Evolutionary conservation across 441 rosid species (phyloP), one percentile per base, ranked within the genome.

Genomic region (Corymbia calophylla): DNA sequence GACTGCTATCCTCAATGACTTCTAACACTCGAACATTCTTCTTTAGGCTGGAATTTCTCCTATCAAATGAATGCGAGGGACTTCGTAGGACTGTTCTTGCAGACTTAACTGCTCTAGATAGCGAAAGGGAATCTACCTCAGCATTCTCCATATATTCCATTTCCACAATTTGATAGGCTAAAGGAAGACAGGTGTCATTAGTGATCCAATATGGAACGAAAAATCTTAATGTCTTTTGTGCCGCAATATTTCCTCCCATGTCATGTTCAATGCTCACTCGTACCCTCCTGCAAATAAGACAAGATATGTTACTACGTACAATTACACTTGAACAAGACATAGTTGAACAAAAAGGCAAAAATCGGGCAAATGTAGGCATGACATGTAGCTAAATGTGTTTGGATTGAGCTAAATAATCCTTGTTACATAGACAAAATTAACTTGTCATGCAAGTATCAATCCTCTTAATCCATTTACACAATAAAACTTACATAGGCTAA

Each of bases 201-300:
- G 93, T 92, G 88, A 98, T 97, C 99, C 99, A 98, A 93, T 97
- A 98, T 80, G 99, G 99, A 88, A 97, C 98, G 91, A 97, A 98
- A 87, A 97, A 95, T 93, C 98, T 95, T 90, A 97, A 94, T 32
- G 95, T 94, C 91, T 97, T 98, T 32, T 98, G 99, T 56, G 98
- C 99, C 44, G 96, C 95, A 88, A 91, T 93, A 89, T 96, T 97
- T 92, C 95, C 99, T 91, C 99, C 99, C 92, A 97, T 94, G 95
- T 98, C 99, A 88, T 95, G 93, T 92, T 98, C 99, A 89, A 98
- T 93, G 92, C 96, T 98, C 87, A 98, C 98, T 91, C 99, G 97
- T 90, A 98, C 90, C 93, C 97, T 97, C 98, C 99, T 98, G 95
- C 91, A 94, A 70, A 88, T 88, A 87, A 91, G 89, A 81, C 27